Conservation (phyloP, 176 grass and related monocot genomes). For the Zoysia pacifica region DNA sequence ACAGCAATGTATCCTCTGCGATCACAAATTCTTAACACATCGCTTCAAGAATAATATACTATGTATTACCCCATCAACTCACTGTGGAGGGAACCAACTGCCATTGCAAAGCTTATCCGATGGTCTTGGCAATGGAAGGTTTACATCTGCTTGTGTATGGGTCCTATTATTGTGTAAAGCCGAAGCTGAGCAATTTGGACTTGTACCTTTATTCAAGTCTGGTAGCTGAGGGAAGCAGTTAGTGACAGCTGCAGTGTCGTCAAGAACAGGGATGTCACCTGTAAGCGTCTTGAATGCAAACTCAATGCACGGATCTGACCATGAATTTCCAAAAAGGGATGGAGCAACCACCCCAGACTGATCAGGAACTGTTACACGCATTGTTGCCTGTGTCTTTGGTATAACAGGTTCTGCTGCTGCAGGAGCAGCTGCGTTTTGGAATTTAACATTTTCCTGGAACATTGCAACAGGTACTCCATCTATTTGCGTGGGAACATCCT, state of each 20-base stretch:
- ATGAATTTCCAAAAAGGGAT: constrained; percentile 54
- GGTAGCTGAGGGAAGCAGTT: constrained; percentile 47
- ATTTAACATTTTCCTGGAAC: constrained; percentile 38
- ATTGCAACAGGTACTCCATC: constrained; percentile 18
- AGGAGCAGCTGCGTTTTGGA: neutral
- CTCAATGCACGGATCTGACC: constrained; percentile 73
- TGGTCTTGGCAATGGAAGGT: constrained; percentile 17
- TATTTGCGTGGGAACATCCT: constrained; percentile 18
- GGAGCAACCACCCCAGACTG: constrained; percentile 30
- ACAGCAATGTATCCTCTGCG: constrained; percentile 24
- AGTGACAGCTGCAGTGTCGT: constrained; percentile 29
- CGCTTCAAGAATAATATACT: neutral
- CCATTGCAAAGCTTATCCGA: constrained; percentile 39
- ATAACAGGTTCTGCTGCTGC: constrained; percentile 24
- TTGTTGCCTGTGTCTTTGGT: neutral
- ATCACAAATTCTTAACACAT: neutral
- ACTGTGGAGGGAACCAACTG: constrained; percentile 53
- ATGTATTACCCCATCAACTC: constrained; percentile 15
- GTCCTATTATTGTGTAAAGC: constrained; percentile 36
- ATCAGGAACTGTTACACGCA: constrained; percentile 31
- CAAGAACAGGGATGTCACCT: constrained; percentile 59
- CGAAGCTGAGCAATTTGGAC: constrained; percentile 23
- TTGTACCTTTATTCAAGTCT: constrained; percentile 45
- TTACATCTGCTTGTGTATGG: constrained; percentile 23
- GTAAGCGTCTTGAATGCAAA: constrained; percentile 76